Conservation (phyloP, 2,329 filamentous ascomycete species). For the Fusarium fracticaudum region DNA sequence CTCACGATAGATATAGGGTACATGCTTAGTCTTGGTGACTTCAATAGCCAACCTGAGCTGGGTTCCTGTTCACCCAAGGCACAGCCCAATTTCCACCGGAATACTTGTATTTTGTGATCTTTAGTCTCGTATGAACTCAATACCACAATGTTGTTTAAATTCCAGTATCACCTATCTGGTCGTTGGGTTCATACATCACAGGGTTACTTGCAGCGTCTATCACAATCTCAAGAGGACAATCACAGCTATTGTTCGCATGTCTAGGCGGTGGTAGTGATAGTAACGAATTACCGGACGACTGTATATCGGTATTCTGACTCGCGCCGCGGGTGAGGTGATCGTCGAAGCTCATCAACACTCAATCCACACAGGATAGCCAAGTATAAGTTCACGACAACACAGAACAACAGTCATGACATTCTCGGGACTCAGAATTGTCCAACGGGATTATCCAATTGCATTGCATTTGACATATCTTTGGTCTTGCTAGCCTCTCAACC, state of each 20-base stretch:
- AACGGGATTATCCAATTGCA: fast-evolving
- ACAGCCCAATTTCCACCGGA: not conserved
- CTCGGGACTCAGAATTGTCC: not conserved
- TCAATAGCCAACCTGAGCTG: not conserved
- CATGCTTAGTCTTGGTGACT: not conserved
- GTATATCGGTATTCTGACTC: not conserved
- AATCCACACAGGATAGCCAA: not conserved
- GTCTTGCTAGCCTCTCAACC: not conserved
- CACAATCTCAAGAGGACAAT: not conserved
- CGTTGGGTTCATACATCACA: not conserved
- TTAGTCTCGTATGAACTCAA: not conserved
- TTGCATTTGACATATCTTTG: not conserved
- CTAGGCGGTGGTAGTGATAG: not conserved
- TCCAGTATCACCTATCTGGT: not conserved
- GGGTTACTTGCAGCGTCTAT: not conserved
- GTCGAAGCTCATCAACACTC: not conserved
- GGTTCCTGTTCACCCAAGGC: not conserved
- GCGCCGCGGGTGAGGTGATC: not conserved
- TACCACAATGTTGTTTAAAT: not conserved
- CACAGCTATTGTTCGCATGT: fast-evolving
- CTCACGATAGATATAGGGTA: not conserved
- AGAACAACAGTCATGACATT: not conserved
- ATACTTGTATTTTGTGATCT: fast-evolving
- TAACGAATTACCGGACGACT: too few species aligned
- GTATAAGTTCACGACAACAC: not conserved